These are phyloP conservation scores for Dactylellina cionopaga DNA, from an alignment of 2,329 filamentous ascomycete species.

Conservation along the genomic window DNA sequence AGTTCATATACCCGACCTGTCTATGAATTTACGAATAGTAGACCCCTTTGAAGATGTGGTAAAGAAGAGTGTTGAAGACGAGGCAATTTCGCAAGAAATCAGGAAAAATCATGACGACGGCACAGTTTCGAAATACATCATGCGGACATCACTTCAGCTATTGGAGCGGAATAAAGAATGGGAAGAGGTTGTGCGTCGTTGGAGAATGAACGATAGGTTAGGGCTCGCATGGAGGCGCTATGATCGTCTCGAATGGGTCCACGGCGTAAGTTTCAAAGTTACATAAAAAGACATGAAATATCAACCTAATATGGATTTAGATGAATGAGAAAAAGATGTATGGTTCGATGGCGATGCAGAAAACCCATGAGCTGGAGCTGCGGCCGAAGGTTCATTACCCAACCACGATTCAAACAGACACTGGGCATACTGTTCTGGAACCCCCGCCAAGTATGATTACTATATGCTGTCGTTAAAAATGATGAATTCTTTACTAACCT, in stretches of 20 bases:
- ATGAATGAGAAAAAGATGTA: constrained; percentile 75
- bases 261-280: constrained; percentile 62
- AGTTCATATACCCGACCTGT: constrained; percentile 72
- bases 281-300: background rate
- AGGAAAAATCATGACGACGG: constrained; percentile 64
- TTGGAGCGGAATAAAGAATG: constrained; percentile 69
- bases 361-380: constrained; percentile 72
- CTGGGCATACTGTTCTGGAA: constrained; percentile 64
- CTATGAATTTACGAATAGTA: constrained; percentile 68
- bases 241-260: constrained; percentile 74
- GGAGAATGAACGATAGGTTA: constrained; percentile 69
- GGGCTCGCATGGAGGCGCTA: constrained; percentile 76
- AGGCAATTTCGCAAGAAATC: constrained; percentile 59
- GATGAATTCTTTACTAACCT: background rate
- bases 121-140: constrained; percentile 68
- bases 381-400: constrained; percentile 74
- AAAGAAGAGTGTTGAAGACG: constrained; percentile 62
- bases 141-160: constrained; percentile 70
- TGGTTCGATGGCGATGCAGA: constrained; percentile 73
- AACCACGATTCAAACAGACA: constrained; percentile 62
- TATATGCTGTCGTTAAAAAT: too few species aligned
- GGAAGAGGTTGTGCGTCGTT: constrained; percentile 69
- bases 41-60: constrained; percentile 67
- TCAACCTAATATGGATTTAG: constrained; percentile 30
- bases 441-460: constrained; percentile 64